A percentile compares a stretch with the other conserved stretches of the same genome.
Conservation (phyloP, 805 yeast genomes). For the Barnettozyma pratensis region DNA sequence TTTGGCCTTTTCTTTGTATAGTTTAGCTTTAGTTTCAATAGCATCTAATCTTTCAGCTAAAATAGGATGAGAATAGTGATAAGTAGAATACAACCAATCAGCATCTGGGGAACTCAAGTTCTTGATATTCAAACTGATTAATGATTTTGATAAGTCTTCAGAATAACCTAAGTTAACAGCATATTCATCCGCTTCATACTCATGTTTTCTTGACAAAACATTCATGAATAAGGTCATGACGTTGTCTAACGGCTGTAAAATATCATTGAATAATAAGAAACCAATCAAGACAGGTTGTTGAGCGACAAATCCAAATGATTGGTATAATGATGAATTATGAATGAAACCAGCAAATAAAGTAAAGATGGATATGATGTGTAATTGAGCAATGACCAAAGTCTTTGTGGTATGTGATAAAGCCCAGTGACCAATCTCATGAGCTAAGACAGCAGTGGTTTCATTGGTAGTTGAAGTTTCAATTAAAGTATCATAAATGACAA, state of each 20-base stretch:
- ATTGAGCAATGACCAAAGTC: conserved; percentile 60
- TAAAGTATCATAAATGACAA: conserved; percentile 89
- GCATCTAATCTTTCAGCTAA: conserved; percentile 84
- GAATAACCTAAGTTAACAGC: conserved; percentile 75
- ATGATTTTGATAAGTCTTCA: conserved; percentile 59
- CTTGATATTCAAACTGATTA: conserved; percentile 71
- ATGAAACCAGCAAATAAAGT: conserved; percentile 75
- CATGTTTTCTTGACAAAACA: conserved; percentile 75
- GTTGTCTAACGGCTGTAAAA: conserved; percentile 74
- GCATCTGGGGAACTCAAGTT: conserved; percentile 85
- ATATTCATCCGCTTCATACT: conserved; percentile 88
- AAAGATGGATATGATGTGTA: conserved; percentile 60
- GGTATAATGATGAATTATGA: conserved; percentile 71
- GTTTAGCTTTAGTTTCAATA: conserved; percentile 36
- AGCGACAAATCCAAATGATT: conserved; percentile 66
- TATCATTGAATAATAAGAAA: conserved; percentile 70
- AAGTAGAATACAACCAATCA: conserved; percentile 84
- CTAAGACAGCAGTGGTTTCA: conserved; percentile 90
- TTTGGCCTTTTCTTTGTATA: conserved; percentile 16
- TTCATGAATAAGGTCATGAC: conserved; percentile 62
- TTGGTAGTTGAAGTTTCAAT: conserved; percentile 69
- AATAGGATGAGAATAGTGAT: conserved; percentile 89
- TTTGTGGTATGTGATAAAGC: conserved; percentile 81
- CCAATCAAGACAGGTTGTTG: conserved; percentile 77
- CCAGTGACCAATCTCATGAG: conserved; percentile 99